A percentile compares a stretch with the other conserved stretches of the same genome.
These are phyloP conservation scores for Paspalum vaginatum DNA, from an alignment of 176 grass and related monocot species.

Conservation along the genomic window DNA sequence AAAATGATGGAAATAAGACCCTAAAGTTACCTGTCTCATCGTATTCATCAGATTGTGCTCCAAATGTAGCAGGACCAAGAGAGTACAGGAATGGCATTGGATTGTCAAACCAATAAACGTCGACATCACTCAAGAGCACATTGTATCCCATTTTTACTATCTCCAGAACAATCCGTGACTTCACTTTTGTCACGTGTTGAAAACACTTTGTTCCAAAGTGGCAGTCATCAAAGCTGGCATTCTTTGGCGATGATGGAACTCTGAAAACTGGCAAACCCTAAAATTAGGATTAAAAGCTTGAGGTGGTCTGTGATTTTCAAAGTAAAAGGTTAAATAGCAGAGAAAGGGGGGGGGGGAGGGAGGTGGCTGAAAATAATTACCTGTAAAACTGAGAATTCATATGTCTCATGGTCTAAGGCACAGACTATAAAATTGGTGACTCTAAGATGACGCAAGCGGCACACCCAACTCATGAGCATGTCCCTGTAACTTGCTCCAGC, in stretches of 20 bases:
- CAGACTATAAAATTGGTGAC: conserved; percentile 75
- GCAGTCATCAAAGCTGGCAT: conserved; percentile 77
- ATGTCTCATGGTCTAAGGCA: conserved; percentile 81
- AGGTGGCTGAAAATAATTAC: conserved; percentile 28
- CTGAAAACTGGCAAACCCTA: conserved; percentile 92
- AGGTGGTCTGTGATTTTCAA: neutral
- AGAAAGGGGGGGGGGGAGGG: neutral
- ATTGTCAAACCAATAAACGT: conserved; percentile 91
- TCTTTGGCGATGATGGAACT: conserved; percentile 56
- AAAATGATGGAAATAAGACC: neutral
- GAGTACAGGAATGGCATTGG: conserved; percentile 66
- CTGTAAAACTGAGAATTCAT: conserved; percentile 79
- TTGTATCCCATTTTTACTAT: conserved; percentile 80
- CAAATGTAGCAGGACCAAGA: conserved; percentile 63
- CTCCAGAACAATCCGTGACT: conserved; percentile 83
- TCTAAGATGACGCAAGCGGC: conserved; percentile 64
- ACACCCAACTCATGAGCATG: conserved; percentile 96
- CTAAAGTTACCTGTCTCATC: conserved; percentile 63
- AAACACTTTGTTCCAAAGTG: conserved; percentile 94
- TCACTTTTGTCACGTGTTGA: conserved; percentile 87
- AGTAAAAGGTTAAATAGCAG: neutral
- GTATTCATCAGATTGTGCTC: conserved; percentile 89
- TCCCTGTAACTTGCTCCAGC: conserved; percentile 83
- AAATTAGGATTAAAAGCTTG: conserved; percentile 20
- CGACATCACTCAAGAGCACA: conserved; percentile 89